Base-by-base conservation (phyloP, 345 rosid species). In the Tarenaya hassleriana region DNA sequence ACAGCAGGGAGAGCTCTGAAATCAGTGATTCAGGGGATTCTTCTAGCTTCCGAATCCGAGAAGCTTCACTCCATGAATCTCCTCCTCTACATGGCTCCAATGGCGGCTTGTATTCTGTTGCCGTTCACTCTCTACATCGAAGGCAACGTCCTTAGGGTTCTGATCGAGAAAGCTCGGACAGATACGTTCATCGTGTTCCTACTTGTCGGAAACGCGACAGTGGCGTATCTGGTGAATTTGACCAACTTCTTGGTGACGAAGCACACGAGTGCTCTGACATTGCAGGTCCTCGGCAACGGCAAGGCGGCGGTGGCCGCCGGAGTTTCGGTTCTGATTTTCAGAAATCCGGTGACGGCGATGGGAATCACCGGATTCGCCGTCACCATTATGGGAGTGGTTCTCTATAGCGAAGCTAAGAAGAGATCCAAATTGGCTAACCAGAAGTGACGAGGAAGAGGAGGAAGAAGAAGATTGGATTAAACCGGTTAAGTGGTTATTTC, bases 401-500 rank as follows among this genome's bases (percentile, higher is more conserved):
- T 88, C 55, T 92, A 92, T 73, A 78, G 97, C 55, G 98, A 92
- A 76, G 98, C 98, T n/a, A 92, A 71, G 88, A 92, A 92, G 91
- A 81, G 98, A 74, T 92, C 95, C 14, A 92, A 88, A 73, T 41
- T 59, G 71, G 78, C 70, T 16, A 74, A 78, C 49, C 63, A 61
- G 50, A 68, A 61, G 60, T 62, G 29, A 52, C n/a, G n/a, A 55
- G 5, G 16, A 45, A 12, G n/a, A n/a, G n/a, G n/a, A n/a, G n/a
- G n/a, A n/a, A n/a, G 33, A 11, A 13, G 7, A 47, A 41, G 9
- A 52, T 41, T 59, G 60, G 47, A 15, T 52, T 52, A 46, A 46
- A 58, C 64, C 69, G 69, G 64, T 58, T 7, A 58, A 66, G 60
- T 59, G 41, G 52, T 52, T 59, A 39, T 63, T 60, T 59, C 64